Evolutionary conservation across 768 basidiomycete genomes (phyloP), one percentile per base, ranked within the genome.

Genomic region (Boletales sp.): DNA sequence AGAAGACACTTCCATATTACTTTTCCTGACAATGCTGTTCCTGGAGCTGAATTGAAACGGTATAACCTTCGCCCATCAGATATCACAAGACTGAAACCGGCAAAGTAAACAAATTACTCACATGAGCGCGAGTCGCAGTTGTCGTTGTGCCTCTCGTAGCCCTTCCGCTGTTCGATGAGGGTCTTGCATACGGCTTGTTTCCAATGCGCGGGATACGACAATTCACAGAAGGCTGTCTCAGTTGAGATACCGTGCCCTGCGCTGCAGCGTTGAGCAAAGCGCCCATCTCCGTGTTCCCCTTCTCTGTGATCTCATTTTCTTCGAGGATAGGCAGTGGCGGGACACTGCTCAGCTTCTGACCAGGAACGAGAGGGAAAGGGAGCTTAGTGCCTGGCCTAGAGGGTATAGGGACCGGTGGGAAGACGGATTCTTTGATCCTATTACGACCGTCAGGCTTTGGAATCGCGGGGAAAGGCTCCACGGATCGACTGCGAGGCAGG

Each of bases 161-260:
- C 34, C 31, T 59, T 40, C 40, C 53, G 10, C 45, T 47, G 31
- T 47, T 52, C 9, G 57, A 29, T 17, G 30, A 45, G 43, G 72
- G 72, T 50, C 80, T 73, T 29, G 75, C 67, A 63, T 85, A 86
- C 3, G 83, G 84, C 47, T 84, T 85, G 21, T 63, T 64, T 32
- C 74, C 75, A 37, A 81, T 80, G 51, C 84, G 74, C 15, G 84
- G 84, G 57, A 86, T 86, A 61, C 74, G 74, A 64, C 84, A 83
- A 1, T 71, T 74, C n/a, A 30, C 38, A 21, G 65, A 58, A 8
- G 71, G 64, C 53, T 82, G 79, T 58, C 75, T 80, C 45, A 84
- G 59, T 40, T 53, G 72, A 15, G 79, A 79, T 48, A 75, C 78
- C 5, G 57, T 52, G n/a, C 61, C 49, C 32, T 67, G 57, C 17